Percentiles rank a stretch among this genome's conserved stretches.
Conservation (phyloP, 2,329 filamentous ascomycete species). For the Raffaelea albimanens region DNA sequence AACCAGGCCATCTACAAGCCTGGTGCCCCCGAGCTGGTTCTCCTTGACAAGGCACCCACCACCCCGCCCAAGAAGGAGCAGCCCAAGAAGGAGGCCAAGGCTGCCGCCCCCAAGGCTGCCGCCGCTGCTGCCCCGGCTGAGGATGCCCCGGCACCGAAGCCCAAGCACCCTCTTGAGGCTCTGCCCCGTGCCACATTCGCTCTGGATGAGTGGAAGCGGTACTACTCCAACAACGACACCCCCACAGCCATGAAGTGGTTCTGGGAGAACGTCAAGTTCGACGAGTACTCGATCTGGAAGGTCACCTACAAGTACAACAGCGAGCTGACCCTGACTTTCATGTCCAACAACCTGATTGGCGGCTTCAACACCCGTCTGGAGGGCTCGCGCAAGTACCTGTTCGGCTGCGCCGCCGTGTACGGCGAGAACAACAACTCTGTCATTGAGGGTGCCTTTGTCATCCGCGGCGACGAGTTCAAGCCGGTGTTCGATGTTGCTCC, state of each 20-base stretch:
- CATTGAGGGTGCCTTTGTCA: slow-evolving; percentile 86
- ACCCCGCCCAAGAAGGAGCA: slow-evolving; percentile 60
- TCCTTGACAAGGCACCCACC: slow-evolving; percentile 77
- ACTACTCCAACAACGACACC: slow-evolving; percentile 95
- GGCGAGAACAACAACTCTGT: slow-evolving; percentile 81
- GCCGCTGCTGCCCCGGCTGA: slow-evolving; percentile 35
- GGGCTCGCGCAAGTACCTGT: slow-evolving; percentile 95
- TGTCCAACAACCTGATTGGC: slow-evolving; percentile 97
- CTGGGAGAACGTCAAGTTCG: slow-evolving; percentile 91
- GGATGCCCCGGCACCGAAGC: slow-evolving; percentile 57
- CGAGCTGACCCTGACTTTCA: slow-evolving; percentile 95
- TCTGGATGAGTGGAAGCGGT: slow-evolving; percentile 97
- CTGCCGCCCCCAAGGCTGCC: slow-evolving; percentile 21
- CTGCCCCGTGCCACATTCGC: slow-evolving; percentile 72
- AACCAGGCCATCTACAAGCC: slow-evolving; percentile 87
- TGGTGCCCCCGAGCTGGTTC: slow-evolving; percentile 63
- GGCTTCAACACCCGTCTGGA: slow-evolving; percentile 98
- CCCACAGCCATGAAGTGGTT: slow-evolving; percentile 86
- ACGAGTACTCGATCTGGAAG: slow-evolving; percentile 93
- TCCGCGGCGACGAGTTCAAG: slow-evolving; percentile 79
- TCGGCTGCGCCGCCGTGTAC: slow-evolving; percentile 83
- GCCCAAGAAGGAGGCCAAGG: background rate
- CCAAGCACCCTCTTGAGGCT: slow-evolving; percentile 90
- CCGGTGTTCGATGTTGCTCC: slow-evolving; percentile 95
- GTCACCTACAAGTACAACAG: slow-evolving; percentile 99